Base-by-base conservation (phyloP, 371 early-diverging fungal genomes). In the Mucor circinelloides region DNA sequence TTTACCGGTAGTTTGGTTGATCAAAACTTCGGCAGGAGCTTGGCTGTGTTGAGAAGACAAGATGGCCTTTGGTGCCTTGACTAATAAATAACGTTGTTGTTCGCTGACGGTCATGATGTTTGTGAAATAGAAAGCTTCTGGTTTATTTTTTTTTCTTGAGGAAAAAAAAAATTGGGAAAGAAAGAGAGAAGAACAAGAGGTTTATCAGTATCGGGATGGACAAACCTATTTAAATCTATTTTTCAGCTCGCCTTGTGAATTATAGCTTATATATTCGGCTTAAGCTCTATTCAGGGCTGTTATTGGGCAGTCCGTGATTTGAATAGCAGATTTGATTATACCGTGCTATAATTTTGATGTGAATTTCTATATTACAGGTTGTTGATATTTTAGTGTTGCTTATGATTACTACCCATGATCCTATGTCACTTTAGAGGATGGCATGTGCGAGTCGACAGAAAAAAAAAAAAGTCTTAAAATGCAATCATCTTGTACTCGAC, bases 1-100 rank as follows among this genome's bases (percentile, higher is more conserved):
- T 72, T 84, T 85, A 42, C 87, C 87, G 12, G 85, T 74, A 13
- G 62, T 54, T 59, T 77, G 73, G 64, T 87, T 84, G 4, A 87
- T 78, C 31, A 87, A 71, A 5, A 87, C 76, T 30, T 79, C 69
- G 19, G 77, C 84, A 63, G 85, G 78, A 6, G 74, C 71, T 23
- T 70, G 72, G 21, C 73, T 58, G 28, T 78, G 73, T 6, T 74
- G 58, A 42, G 84, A 74, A 2, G 85, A 85, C 31, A 85, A 69
- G 40, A 87, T 64, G 31, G 83, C 83, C 25, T 69, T 71, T 61
- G 63, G 60, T 21, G 83, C 80, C 38, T 80, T 82, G 50, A 82
- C 61, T 38, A 80, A 57, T 46, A 82, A 63, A 55, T 69, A 78
- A 30, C 73, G 73, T 44, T 58, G 60, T 40, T 48, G 46, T 40